These are phyloP conservation scores for Tetraselmis striata DNA, from an alignment of 139 green algal species.

Conservation along the genomic window DNA sequence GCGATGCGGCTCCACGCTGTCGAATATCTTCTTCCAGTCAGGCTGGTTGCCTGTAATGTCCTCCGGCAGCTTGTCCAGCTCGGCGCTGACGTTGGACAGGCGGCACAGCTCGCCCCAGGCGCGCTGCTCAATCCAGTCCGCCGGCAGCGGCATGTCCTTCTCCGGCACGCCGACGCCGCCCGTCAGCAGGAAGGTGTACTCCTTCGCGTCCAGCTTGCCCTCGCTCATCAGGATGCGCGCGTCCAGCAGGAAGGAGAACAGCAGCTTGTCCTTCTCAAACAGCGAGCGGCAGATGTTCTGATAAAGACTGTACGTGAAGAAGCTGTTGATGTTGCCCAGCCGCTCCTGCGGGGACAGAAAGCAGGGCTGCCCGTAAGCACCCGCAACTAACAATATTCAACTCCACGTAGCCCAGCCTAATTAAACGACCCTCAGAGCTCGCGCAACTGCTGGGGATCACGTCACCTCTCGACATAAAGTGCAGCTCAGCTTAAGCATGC, in stretches of 20 bases:
- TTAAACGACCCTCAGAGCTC: too few species aligned
- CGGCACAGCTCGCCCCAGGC: conserved; percentile 49
- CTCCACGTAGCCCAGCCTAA: too few species aligned
- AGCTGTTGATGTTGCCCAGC: conserved; percentile 50
- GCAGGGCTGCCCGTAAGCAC: not conserved
- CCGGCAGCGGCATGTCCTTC: conserved; percentile 27
- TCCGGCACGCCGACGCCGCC: conserved; percentile 46
- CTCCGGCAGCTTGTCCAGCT: not conserved
- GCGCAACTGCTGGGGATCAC: too few species aligned
- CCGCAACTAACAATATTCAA: too few species aligned
- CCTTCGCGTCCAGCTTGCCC: not conserved
- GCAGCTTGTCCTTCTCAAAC: conserved; percentile 23
- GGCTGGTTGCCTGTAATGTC: conserved; percentile 1
- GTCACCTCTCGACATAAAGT: too few species aligned
- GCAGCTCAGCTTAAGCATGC: too few species aligned
- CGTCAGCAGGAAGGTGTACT: conserved; percentile 27
- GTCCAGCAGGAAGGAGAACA: conserved; percentile 12
- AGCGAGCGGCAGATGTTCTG: conserved; percentile 62
- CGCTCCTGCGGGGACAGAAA: not conserved
- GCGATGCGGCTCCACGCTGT: conserved; percentile 27
- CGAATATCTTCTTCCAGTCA: conserved; percentile 29
- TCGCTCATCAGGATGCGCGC: not conserved
- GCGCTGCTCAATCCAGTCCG: conserved; percentile 21
- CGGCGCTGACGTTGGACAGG: conserved; percentile 11
- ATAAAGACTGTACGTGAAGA: conserved; percentile 69